Evolutionary conservation across 371 early-diverging fungal genomes (phyloP).

Genomic region (Umbelopsis sp.): DNA sequence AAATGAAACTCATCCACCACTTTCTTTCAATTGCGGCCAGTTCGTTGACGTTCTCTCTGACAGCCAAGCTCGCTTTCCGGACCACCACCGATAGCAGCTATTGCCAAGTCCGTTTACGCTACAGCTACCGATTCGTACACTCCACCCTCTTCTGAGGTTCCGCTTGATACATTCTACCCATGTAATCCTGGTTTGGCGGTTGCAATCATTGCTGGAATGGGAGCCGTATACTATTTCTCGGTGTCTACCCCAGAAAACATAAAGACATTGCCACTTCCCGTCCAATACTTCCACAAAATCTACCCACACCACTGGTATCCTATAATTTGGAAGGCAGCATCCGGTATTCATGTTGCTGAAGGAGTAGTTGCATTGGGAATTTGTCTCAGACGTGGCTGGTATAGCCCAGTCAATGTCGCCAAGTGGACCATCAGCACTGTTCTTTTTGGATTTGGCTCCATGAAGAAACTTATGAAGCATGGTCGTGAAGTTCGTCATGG

Average conservation of each 20-base stretch:
- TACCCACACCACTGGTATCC: constrained; percentile 13
- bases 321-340: neutral
- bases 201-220: constrained; percentile 19
- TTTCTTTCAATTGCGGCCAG: too few relatives aligned
- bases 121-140: constrained; percentile 38
- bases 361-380: constrained; percentile 26
- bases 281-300: constrained; percentile 20
- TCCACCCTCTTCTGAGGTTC: constrained; percentile 34
- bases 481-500: constrained; percentile 29
- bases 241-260: neutral
- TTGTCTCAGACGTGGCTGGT: constrained; percentile 49
- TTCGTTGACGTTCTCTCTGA: too few relatives aligned
- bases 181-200: constrained; percentile 18
- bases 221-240: constrained; percentile 12
- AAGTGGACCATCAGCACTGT: constrained; percentile 44
- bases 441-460: constrained; percentile 37
- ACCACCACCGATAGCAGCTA: constrained; percentile 45
- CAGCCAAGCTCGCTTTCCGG: constrained; percentile 48
- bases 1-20: neutral
- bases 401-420: constrained; percentile 32
- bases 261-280: constrained; percentile 21
- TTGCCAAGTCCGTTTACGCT: constrained; percentile 46
- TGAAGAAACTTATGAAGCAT: constrained; percentile 30
- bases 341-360: constrained; percentile 30
- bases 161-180: constrained; percentile 36